Percentiles rank a stretch among this genome's conserved stretches.
These are phyloP conservation scores for Aspergillus sp. DNA, from an alignment of 2,329 filamentous ascomycete species.

Conservation along the genomic window DNA sequence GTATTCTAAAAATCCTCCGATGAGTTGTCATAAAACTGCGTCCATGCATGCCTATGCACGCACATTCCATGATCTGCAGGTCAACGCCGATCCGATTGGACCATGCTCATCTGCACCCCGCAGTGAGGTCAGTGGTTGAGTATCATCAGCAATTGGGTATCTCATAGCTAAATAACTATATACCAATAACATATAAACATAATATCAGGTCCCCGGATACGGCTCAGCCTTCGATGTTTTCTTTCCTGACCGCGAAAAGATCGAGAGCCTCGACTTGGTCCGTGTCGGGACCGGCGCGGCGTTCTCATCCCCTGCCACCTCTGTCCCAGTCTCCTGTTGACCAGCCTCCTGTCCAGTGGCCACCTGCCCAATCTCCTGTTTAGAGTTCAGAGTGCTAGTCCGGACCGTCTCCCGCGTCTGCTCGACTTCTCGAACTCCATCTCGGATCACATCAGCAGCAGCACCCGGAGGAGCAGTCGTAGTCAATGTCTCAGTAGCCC, in stretches of 20 bases:
- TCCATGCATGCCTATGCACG: not conserved
- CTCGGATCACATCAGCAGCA: slow-evolving; percentile 31
- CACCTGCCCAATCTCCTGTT: slow-evolving; percentile 6
- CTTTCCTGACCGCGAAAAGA: slow-evolving; percentile 21
- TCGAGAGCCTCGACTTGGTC: slow-evolving; percentile 24
- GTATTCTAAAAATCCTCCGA: not conserved
- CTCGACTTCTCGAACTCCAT: slow-evolving; percentile 35
- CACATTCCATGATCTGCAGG: slow-evolving; percentile 7
- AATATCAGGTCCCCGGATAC: slow-evolving; percentile 30
- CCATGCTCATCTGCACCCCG: slow-evolving; percentile 12
- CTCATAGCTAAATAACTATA: not conserved
- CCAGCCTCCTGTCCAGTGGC: slow-evolving; percentile 6
- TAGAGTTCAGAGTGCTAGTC: not conserved
- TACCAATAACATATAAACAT: not conserved
- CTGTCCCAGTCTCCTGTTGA: slow-evolving; percentile 2
- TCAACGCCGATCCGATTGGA: slow-evolving; percentile 6
- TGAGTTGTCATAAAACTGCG: not conserved
- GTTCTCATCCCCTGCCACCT: not conserved
- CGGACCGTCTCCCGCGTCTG: slow-evolving; percentile 24
- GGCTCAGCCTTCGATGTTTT: slow-evolving; percentile 21
- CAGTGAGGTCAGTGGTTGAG: slow-evolving; percentile 2
- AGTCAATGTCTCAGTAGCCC: slow-evolving; percentile 29
- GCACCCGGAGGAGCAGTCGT: slow-evolving; percentile 38
- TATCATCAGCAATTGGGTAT: not conserved
- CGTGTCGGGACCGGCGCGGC: slow-evolving; percentile 18